Percentiles rank a stretch among this genome's conserved stretches.
These are phyloP conservation scores for Gossypium australe DNA, from an alignment of 345 rosid species.

Conservation along the genomic window DNA sequence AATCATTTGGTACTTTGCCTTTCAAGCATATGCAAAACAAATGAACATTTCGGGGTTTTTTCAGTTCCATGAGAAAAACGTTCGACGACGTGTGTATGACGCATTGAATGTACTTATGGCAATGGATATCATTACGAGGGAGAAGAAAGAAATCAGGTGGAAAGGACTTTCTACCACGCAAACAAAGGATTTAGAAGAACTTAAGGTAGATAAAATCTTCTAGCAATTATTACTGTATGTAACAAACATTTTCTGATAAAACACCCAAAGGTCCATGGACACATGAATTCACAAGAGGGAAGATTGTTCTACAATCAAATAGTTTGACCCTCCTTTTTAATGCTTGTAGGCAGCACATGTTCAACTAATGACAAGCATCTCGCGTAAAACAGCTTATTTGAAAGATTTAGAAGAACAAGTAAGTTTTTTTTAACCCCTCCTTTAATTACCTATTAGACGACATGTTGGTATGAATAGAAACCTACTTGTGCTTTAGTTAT, in stretches of 20 bases:
- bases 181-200: slow-evolving; percentile 29
- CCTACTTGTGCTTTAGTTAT: background rate
- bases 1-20: background rate
- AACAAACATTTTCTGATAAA: background rate
- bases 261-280: too few species aligned
- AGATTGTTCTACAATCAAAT: too few species aligned
- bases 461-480: background rate
- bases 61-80: slow-evolving; percentile 42
- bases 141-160: slow-evolving; percentile 43
- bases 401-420: slow-evolving; percentile 43
- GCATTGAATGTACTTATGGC: slow-evolving; percentile 42
- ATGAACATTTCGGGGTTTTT: background rate
- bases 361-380: slow-evolving; percentile 23
- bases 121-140: slow-evolving; percentile 36
- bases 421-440: background rate
- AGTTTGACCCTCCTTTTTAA: background rate
- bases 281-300: too few species aligned
- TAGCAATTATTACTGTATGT: too few species aligned
- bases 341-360: slow-evolving; percentile 23
- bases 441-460: too few species aligned
- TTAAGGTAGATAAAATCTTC: slow-evolving; percentile 22
- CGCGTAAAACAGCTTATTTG: slow-evolving; percentile 34
- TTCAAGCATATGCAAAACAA: background rate
- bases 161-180: slow-evolving; percentile 36
- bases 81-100: slow-evolving; percentile 40